Percentiles rank a stretch among this genome's conserved stretches.
Conservation (phyloP, 306 rosid genomes). For the Casuarina equisetifolia region DNA sequence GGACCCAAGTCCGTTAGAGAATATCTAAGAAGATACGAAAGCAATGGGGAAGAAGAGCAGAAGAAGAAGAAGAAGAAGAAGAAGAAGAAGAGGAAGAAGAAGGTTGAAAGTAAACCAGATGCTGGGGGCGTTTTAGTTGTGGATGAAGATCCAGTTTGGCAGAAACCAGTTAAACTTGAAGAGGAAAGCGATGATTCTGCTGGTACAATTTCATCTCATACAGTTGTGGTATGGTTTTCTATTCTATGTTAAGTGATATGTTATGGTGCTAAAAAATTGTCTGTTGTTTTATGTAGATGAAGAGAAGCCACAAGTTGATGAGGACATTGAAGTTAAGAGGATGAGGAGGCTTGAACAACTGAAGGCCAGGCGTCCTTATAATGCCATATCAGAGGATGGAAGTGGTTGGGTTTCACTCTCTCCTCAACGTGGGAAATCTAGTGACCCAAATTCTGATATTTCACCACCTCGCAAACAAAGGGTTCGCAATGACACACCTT, state of each 20-base stretch:
- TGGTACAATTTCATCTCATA: constrained; percentile 34
- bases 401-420: constrained; percentile 95
- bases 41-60: constrained; percentile 50
- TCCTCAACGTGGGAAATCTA: constrained; percentile 36
- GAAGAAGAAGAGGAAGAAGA: constrained; percentile 49
- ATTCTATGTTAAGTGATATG: neutral
- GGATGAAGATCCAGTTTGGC: constrained; percentile 90
- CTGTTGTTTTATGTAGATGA: constrained; percentile 40
- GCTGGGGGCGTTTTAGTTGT: constrained; percentile 61
- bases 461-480: constrained; percentile 45
- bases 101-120: constrained; percentile 39
- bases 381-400: constrained; percentile 83
- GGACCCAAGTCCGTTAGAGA: constrained; percentile 64
- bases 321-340: constrained; percentile 84
- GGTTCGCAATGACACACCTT: constrained; percentile 59
- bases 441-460: constrained; percentile 32
- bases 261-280: constrained; percentile 8
- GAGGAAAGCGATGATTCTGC: constrained; percentile 58
- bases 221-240: neutral
- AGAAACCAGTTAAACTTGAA: constrained; percentile 60
- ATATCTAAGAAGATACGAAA: constrained; percentile 69
- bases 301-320: constrained; percentile 72
- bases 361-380: constrained; percentile 59
- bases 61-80: constrained; percentile 46
- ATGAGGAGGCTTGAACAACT: constrained; percentile 81